phyloP scores from a whole-genome alignment of 2,329 filamentous ascomycete species.

The Alternaria ethzedia region DNA sequence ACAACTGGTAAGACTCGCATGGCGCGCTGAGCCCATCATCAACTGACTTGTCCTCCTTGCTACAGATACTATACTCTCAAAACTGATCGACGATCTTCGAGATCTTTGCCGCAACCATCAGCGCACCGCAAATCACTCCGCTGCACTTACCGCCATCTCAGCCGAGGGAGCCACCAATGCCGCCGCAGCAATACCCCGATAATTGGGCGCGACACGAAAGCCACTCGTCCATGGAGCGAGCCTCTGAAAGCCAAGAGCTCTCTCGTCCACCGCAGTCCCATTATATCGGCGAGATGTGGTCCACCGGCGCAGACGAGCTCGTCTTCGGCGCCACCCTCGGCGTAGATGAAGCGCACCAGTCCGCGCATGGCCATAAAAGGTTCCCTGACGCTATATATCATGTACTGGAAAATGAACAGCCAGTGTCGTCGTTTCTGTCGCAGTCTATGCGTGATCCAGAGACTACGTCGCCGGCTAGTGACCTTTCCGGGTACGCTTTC shows the following conservation, averaged over 20 bases:
- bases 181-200: not conserved
- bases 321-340: not conserved
- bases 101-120: not conserved
- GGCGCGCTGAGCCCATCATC: not conserved
- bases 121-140: not conserved
- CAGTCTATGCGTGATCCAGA: not conserved
- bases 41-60: not conserved
- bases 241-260: not conserved
- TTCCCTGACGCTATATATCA: not conserved
- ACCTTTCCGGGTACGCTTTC: not conserved
- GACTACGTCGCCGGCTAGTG: not conserved
- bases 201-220: not conserved
- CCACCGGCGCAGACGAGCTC: not conserved
- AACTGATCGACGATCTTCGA: not conserved
- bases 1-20: not conserved
- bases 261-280: not conserved
- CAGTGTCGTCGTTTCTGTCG: not conserved
- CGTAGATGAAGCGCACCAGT: not conserved
- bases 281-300: not conserved
- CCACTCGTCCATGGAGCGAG: not conserved
- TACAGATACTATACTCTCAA: not conserved
- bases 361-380: not conserved
- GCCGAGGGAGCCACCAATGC: not conserved
- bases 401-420: not conserved
- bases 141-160: not conserved